Conservation (phyloP, 2,329 filamentous ascomycete species). For the Cordyceps tenuipes region DNA sequence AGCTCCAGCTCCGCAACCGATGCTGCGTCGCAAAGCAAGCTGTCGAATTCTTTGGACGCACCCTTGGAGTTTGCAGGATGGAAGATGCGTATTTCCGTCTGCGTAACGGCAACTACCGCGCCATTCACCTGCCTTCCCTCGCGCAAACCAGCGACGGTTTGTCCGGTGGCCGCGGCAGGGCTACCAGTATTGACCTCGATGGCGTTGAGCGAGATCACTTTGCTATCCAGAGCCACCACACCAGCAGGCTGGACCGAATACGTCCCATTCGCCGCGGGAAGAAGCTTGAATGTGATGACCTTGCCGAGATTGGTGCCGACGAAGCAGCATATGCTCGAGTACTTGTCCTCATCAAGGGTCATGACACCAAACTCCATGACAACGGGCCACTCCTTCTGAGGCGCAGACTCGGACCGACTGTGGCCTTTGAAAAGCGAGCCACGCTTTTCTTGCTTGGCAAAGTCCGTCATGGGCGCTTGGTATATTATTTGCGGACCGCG, state of each 20-base stretch:
- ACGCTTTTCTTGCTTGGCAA: constrained; percentile 68
- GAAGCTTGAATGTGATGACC: constrained; percentile 80
- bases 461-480: constrained; percentile 61
- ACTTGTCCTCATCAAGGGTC: constrained; percentile 87
- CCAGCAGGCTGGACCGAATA: constrained; percentile 70
- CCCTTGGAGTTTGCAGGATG: constrained; percentile 78
- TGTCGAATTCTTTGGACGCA: constrained; percentile 85
- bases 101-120: constrained; percentile 60
- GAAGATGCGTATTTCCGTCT: constrained; percentile 78
- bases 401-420: constrained; percentile 25
- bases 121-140: constrained; percentile 71
- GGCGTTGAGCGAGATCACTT: constrained; percentile 67
- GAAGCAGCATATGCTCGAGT: constrained; percentile 89
- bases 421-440: constrained; percentile 56
- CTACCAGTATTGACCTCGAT: constrained; percentile 72
- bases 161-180: constrained; percentile 66
- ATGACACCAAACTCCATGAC: constrained; percentile 86
- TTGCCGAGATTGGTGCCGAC: constrained; percentile 82
- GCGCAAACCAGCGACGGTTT: constrained; percentile 66
- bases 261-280: constrained; percentile 59
- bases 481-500: constrained; percentile 81
- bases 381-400: constrained; percentile 64
- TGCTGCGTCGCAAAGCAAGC: constrained; percentile 73
- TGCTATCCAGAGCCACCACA: constrained; percentile 55
- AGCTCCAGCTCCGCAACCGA: constrained; percentile 66